These are phyloP conservation scores for Cetradonia linearis DNA, from an alignment of 495 filamentous ascomycete genomes.

Conservation along the genomic window DNA sequence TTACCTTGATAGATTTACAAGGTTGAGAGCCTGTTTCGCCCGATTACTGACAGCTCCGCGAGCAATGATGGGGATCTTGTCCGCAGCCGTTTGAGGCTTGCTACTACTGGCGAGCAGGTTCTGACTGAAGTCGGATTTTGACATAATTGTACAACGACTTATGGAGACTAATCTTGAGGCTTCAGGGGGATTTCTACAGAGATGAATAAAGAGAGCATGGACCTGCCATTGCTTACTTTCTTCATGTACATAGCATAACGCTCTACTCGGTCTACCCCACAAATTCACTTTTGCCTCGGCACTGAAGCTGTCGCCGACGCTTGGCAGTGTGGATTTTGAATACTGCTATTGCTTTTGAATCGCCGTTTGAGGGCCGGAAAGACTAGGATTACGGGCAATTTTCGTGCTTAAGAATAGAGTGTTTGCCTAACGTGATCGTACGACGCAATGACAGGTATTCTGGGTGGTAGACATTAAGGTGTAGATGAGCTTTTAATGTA, in stretches of 20 bases:
- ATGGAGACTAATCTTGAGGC: not conserved
- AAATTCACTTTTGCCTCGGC: constrained; percentile 1
- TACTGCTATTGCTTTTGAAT: too few species aligned
- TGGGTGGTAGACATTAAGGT: too few species aligned
- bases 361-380: too few species aligned
- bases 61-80: constrained; percentile 56
- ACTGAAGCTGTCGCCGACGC: not conserved
- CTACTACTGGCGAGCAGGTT: constrained; percentile 20
- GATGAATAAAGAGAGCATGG: not conserved
- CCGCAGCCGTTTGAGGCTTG: constrained; percentile 27
- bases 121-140: constrained; percentile 24
- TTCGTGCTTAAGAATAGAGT: too few species aligned
- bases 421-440: too few species aligned
- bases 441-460: too few species aligned
- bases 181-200: not conserved
- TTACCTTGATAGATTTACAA: constrained; percentile 34
- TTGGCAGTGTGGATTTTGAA: not conserved
- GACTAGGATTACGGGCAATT: too few species aligned
- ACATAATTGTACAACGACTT: constrained; percentile 16
- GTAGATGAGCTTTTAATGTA: too few species aligned
- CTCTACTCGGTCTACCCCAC: constrained; percentile 4
- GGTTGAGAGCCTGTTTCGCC: constrained; percentile 62
- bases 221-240: constrained; percentile 6
- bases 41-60: constrained; percentile 62
- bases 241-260: not conserved